Evolutionary conservation across 495 filamentous ascomycete species (phyloP).

Genomic region (Penicillium goetzii): DNA sequence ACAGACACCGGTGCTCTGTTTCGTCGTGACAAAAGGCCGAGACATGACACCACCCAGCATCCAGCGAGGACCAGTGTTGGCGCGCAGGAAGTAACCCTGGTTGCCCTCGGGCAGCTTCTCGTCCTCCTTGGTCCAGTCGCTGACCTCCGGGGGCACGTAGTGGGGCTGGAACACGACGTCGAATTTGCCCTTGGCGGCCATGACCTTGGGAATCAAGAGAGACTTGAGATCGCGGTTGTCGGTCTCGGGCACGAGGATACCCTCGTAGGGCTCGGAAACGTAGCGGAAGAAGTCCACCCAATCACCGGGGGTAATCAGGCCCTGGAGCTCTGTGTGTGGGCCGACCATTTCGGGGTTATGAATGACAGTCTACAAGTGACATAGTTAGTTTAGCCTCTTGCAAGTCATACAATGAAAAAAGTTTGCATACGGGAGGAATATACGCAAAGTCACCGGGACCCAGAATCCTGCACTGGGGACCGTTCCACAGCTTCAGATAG

Average conservation of each 20-base stretch:
- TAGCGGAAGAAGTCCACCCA: conserved; percentile 58
- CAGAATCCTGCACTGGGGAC: conserved; percentile 48
- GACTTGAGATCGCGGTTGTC: conserved; percentile 48
- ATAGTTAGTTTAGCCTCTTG: background rate
- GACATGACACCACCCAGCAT: conserved; percentile 49
- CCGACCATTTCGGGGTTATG: conserved; percentile 50
- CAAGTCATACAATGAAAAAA: background rate
- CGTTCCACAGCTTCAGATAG: conserved; percentile 51
- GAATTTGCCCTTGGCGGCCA: conserved; percentile 53
- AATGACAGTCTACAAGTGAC: conserved; percentile 35
- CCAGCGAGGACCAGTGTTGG: conserved; percentile 48
- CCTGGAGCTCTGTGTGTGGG: conserved; percentile 48
- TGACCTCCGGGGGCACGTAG: conserved; percentile 42
- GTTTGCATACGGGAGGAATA: conserved; percentile 45
- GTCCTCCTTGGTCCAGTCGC: conserved; percentile 47
- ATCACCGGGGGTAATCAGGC: conserved; percentile 54
- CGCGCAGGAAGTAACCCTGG: conserved; percentile 46
- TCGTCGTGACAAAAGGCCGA: conserved; percentile 48
- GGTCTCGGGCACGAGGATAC: conserved; percentile 52
- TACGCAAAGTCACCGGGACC: conserved; percentile 54
- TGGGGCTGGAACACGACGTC: conserved; percentile 52
- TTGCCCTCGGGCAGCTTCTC: conserved; percentile 42
- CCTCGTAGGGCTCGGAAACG: conserved; percentile 52
- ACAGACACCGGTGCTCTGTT: conserved; percentile 47
- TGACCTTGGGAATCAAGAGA: conserved; percentile 52